Conservation (phyloP, 805 yeast species). For the Lipomyces yamanashiensis region DNA sequence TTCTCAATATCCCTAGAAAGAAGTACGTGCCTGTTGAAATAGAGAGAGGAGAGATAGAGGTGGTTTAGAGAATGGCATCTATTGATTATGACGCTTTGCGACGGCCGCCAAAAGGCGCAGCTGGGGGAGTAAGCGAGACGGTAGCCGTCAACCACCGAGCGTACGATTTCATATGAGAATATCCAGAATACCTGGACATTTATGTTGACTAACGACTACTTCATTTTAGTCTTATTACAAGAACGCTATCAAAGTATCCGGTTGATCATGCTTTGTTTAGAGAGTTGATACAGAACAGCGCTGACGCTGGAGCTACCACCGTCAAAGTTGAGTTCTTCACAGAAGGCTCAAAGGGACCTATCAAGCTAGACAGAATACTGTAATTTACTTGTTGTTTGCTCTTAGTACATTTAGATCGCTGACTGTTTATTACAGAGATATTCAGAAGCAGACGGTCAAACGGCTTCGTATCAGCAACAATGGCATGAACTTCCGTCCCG, state of each 20-base stretch:
- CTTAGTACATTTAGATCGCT: not conserved
- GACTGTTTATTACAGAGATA: constrained; percentile 12
- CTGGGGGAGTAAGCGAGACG: constrained; percentile 36
- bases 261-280: constrained; percentile 50
- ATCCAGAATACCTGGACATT: not conserved
- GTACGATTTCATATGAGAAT: constrained; percentile 28
- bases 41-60: not conserved
- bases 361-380: constrained; percentile 31
- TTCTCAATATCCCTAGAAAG: not conserved
- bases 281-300: constrained; percentile 50
- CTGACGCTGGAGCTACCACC: constrained; percentile 47
- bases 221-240: constrained; percentile 44
- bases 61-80: not conserved
- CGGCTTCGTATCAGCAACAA: constrained; percentile 45
- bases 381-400: not conserved
- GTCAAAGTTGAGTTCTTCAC: constrained; percentile 44
- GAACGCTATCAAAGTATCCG: constrained; percentile 51
- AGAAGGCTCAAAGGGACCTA: constrained; percentile 21
- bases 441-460: constrained; percentile 39
- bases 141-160: constrained; percentile 50
- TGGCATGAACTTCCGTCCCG: constrained; percentile 45
- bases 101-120: constrained; percentile 18
- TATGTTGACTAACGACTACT: not conserved
- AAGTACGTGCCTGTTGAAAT: not conserved
- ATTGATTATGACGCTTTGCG: constrained; percentile 32